Evolutionary conservation across 1,139 yeast species (phyloP), one percentile per base, ranked within the genome.

Genomic region (Hansenula lynferdii): DNA sequence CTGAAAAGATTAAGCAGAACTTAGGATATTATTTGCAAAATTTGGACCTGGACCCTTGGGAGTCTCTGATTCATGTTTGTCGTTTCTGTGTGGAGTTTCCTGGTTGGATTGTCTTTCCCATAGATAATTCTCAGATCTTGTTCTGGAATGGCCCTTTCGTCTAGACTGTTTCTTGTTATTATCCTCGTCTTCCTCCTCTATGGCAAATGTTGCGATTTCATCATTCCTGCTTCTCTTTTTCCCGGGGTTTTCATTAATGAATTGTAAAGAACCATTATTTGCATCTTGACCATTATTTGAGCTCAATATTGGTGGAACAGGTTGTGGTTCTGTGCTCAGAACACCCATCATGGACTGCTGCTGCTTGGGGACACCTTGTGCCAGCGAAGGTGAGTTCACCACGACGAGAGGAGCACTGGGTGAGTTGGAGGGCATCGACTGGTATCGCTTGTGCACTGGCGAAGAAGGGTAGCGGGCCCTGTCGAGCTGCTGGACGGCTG

Each of bases 401-500:
- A 15, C 18, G 2, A 31, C 27, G 2, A 27, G 2, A 6, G 36
- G 30, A n/a, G 26, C 20, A 1, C 21, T 22, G 10, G 39, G 31
- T 3, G 42, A 22, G 7, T 26, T 16, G 7, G 32, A 12, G 6
- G 62, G 62, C 21, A 58, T 36, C 17, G 62, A 57, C 9, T 47
- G 45, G 23, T 55, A 54, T 33, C 67, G 44, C 53, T 62, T 48
- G 25, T 51, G 51, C 15, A 44, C 33, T 42, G 62, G 43, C 40
- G 52, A 31, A 21, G 42, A 29, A 27, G 49, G 54, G 34, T 39
- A 49, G 35, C 52, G 43, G 1, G 49, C 43, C 20, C 58, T 49
- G 26, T 58, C 57, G 33, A 78, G 58, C 34, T 72, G 72, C 2
- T 85, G 82, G 1, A 81, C 85, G 0, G 87, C 86, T 19, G 73